These are phyloP conservation scores for Psilocybe cubensis DNA, from an alignment of 768 basidiomycete species.

Conservation along the genomic window DNA sequence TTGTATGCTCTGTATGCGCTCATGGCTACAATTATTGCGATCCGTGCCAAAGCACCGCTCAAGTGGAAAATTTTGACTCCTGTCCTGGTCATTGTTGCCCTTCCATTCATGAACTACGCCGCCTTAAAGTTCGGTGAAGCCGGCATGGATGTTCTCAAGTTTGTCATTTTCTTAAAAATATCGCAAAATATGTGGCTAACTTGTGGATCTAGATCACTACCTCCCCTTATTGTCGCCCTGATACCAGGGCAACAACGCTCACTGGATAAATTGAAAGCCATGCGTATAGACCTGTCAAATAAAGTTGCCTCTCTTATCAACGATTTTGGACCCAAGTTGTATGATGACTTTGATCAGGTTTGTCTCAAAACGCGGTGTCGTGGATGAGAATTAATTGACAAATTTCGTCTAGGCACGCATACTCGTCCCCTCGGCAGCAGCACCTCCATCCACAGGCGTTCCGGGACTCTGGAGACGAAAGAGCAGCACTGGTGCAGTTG, in stretches of 20 bases:
- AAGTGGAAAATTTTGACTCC: conserved; percentile 77
- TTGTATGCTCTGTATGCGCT: conserved; percentile 85
- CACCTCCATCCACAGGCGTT: conserved; percentile 76
- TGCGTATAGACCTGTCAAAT: conserved; percentile 76
- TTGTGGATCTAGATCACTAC: conserved; percentile 66
- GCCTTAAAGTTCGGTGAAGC: conserved; percentile 98
- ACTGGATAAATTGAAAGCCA: conserved; percentile 74
- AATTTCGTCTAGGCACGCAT: conserved; percentile 64
- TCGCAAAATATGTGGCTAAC: conserved; percentile 8
- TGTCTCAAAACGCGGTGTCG: conserved; percentile 17
- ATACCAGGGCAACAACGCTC: conserved; percentile 87
- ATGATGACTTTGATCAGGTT: conserved; percentile 86
- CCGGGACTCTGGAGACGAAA: conserved; percentile 82
- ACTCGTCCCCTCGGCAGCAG: conserved; percentile 80
- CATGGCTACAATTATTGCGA: conserved; percentile 73
- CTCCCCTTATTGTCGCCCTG: conserved; percentile 85
- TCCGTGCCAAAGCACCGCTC: conserved; percentile 64
- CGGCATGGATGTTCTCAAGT: conserved; percentile 97
- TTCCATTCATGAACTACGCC: conserved; percentile 91
- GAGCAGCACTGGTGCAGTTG: conserved; percentile 80
- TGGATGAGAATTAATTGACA: not conserved
- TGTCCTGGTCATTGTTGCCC: conserved; percentile 66
- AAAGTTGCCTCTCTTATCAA: conserved; percentile 85
- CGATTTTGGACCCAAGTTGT: conserved; percentile 86
- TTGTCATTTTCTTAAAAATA: conserved; percentile 28